Evolutionary conservation across 1,139 yeast genomes (phyloP).

Genomic region (Chernovozyma sophiae-reginae): DNA sequence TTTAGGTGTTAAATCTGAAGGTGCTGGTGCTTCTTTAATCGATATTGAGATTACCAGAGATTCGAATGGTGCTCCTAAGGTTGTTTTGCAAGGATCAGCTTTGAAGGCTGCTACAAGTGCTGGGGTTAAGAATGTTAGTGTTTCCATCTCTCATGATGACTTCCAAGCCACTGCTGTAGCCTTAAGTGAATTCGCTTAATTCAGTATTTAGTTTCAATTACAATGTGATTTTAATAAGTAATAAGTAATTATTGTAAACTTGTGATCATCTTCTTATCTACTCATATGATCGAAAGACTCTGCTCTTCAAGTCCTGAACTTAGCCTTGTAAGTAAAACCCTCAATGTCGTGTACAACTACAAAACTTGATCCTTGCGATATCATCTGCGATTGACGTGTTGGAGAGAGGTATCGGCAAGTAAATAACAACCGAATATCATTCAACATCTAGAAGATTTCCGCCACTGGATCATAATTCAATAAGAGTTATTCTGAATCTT

Average conservation of each 20-base stretch:
- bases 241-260: too few relatives aligned
- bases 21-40: slow-evolving; percentile 90
- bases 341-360: too few relatives aligned
- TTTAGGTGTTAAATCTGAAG: slow-evolving; percentile 81
- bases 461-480: too few relatives aligned
- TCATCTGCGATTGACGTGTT: neutral
- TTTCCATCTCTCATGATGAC: slow-evolving; percentile 94
- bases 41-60: slow-evolving; percentile 86
- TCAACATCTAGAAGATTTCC: too few relatives aligned
- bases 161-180: slow-evolving; percentile 98
- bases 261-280: too few relatives aligned
- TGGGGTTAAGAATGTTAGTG: slow-evolving; percentile 70
- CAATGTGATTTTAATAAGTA: too few relatives aligned
- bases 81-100: slow-evolving; percentile 73
- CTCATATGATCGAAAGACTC: too few relatives aligned
- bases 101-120: slow-evolving; percentile 63
- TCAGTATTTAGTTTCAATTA: neutral
- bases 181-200: slow-evolving; percentile 53
- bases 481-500: too few relatives aligned
- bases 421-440: too few relatives aligned
- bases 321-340: too few relatives aligned
- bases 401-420: neutral
- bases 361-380: neutral
- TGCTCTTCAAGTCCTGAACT: too few relatives aligned
- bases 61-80: slow-evolving; percentile 77